Conservation (phyloP, 306 rosid genomes). For the Lathyrus tuberosus region DNA sequence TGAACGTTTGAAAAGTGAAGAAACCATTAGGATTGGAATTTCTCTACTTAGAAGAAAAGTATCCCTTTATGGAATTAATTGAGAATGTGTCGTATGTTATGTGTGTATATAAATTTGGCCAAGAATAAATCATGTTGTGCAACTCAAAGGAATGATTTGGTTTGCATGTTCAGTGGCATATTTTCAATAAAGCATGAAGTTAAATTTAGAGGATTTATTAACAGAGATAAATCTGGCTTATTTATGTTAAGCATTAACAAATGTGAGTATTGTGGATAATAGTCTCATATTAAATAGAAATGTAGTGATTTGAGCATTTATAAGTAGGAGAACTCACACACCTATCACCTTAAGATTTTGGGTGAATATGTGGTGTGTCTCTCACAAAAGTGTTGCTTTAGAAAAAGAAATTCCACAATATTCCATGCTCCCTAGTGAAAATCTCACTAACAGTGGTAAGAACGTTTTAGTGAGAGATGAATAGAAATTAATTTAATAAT, state of each 20-base stretch:
- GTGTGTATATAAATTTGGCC: not conserved
- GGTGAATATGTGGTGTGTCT: too few relatives aligned
- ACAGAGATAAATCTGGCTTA: conserved; percentile 52
- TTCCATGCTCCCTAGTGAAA: too few relatives aligned
- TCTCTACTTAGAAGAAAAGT: conserved; percentile 70
- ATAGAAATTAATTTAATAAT: too few relatives aligned
- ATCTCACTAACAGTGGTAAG: too few relatives aligned
- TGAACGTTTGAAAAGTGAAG: conserved; percentile 43
- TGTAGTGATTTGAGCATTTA: too few relatives aligned
- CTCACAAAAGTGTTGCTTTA: too few relatives aligned
- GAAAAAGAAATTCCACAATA: too few relatives aligned
- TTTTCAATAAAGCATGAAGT: conserved; percentile 72
- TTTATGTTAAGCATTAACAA: too few relatives aligned
- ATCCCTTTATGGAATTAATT: conserved; percentile 50
- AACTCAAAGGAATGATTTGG: conserved; percentile 58
- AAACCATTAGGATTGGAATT: conserved; percentile 36
- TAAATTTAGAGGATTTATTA: conserved; percentile 39
- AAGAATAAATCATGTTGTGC: conserved; percentile 34
- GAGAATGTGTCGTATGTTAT: not conserved
- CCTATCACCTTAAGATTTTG: too few relatives aligned
- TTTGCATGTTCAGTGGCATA: conserved; percentile 58
- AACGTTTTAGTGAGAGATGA: not conserved
- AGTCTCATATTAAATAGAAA: too few relatives aligned
- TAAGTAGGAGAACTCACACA: too few relatives aligned
- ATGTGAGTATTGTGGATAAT: too few relatives aligned